Evolutionary conservation across 2,329 filamentous ascomycete species (phyloP), one percentile per base, ranked within the genome.

Genomic region (Cryphonectria japonica): DNA sequence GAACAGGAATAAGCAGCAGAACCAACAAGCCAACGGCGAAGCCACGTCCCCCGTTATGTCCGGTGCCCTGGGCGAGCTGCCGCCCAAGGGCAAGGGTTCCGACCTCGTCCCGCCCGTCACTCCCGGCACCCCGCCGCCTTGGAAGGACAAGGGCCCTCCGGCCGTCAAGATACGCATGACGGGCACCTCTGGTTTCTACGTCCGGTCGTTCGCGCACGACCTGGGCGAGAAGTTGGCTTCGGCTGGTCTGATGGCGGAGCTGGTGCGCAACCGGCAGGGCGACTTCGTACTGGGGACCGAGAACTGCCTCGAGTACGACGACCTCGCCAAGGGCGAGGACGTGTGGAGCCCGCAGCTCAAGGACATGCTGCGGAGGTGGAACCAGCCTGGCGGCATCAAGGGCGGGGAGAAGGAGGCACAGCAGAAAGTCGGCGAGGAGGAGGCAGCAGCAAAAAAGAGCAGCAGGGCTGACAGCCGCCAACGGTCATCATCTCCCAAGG

Each of bases 111-210:
- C 86, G 13, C 80, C 84, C 1, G 83, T 85, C 0, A 81, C 82
- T 61, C 78, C 83, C 37, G 79, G 84, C 77, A 82, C 85, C 0
- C 85, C 87, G 7, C 84, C 85, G 8, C 87, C 87, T 0, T 89
- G 88, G 88, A 84, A 82, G 54, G 88, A 85, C 78, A 83, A 90
- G 77, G 89, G 87, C 0, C 90, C 94, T 1, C 89, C 95, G 1
- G 96, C 95, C 0, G 93, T 89, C 65, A 92, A 89, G 78, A 89
- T 99, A 72, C 91, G 92, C 70, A 94, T 99, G 89, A 97, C 93
- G 0, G 95, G 98, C 67, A 94, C 94, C 1, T 97, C 94, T 0
- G 96, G 96, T 54, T 99, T 98, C 85, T 99, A 99, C 80, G 95
- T 99, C 19, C 92, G 96, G 73, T 97, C 93, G 71, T 89, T 99